Evolutionary conservation across 2,329 filamentous ascomycete genomes (phyloP).

Genomic region (Epichloe uncinata): DNA sequence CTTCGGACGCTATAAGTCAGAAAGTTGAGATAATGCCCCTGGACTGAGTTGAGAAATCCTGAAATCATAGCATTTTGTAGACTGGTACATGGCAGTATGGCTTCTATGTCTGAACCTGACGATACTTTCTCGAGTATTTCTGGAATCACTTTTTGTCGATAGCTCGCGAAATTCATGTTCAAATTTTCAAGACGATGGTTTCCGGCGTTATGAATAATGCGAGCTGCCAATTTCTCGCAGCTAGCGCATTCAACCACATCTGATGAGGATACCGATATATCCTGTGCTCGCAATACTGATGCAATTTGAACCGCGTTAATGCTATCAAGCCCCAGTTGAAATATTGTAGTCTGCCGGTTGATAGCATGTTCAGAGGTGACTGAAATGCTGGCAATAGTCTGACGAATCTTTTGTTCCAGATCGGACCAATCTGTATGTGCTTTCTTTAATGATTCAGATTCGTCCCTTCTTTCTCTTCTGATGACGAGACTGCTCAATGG

Average conservation of each 20-base stretch:
- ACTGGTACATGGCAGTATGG: constrained; percentile 63
- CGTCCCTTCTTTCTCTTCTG: constrained; percentile 10
- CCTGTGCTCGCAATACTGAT: constrained; percentile 46
- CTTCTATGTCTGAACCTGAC: constrained; percentile 29
- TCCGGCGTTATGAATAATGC: constrained; percentile 11
- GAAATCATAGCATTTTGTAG: constrained; percentile 70
- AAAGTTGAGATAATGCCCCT: constrained; percentile 63
- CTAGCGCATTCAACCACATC: constrained; percentile 59
- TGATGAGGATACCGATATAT: constrained; percentile 46
- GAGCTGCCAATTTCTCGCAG: constrained; percentile 25
- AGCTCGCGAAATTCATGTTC: constrained; percentile 25
- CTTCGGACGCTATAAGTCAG: constrained; percentile 39
- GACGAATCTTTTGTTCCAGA: constrained; percentile 38
- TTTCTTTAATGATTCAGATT: constrained; percentile 6
- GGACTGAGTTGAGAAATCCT: constrained; percentile 55
- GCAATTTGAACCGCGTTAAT: constrained; percentile 77
- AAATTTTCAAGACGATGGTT: background rate
- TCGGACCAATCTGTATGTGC: constrained; percentile 30
- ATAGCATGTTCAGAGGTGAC: constrained; percentile 37
- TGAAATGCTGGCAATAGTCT: constrained; percentile 46
- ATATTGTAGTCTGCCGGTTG: constrained; percentile 54
- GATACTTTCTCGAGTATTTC: constrained; percentile 15
- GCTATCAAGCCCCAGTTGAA: constrained; percentile 80
- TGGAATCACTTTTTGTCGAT: constrained; percentile 19
- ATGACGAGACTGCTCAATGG: constrained; percentile 12